Evolutionary conservation across 257 asterid genomes (phyloP), one percentile per base, ranked within the genome.

Genomic region (Linderniella brevidens): DNA sequence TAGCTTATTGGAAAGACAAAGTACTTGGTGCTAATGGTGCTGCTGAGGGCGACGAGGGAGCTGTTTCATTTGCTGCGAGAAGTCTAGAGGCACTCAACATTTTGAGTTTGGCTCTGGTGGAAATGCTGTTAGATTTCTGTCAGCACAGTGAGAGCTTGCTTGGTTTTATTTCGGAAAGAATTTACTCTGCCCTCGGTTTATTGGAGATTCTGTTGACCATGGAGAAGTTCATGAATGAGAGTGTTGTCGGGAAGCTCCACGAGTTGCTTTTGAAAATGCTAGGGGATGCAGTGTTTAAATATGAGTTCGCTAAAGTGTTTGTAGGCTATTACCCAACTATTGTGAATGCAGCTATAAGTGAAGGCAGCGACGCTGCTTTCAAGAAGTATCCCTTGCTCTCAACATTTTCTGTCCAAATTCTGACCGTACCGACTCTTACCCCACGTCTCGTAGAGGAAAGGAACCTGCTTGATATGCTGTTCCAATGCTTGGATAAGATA

Each of bases 381-480:
- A 73, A 60, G 53, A 81, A 65, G 35, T 79, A 67, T 64, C 74
- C 81, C 5, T 65, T 90, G 44, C 68, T 90, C 9, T 70, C 92
- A 5, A 85, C 78, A 50, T 90, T 90, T 64, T 85, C 99, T 17
- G 94, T 90, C 60, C 99, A 90, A 71, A 85, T 85, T 58, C 61
- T 79, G 58, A 77, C 99, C 1, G 99, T 90, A 54, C 93, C 94
- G 19, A 77, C 94, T 45, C 74, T 90, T 48, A 69, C 92, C 37
- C 88, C 88, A 43, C 86, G 86, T 17, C 99, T 90, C 49, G 96
- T 90, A 41, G 80, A 77, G 76, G 99, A 85, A 69, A 73, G 75
- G 80, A 71, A 85, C 73, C 76, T 90, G 55, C 65, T 90, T 66
- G 83, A 75, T 39, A 70, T 75, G 72, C 68, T 90, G 59, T 67